Evolutionary conservation across 257 asterid species (phyloP).

Genomic region (Solanum medicagineum): DNA sequence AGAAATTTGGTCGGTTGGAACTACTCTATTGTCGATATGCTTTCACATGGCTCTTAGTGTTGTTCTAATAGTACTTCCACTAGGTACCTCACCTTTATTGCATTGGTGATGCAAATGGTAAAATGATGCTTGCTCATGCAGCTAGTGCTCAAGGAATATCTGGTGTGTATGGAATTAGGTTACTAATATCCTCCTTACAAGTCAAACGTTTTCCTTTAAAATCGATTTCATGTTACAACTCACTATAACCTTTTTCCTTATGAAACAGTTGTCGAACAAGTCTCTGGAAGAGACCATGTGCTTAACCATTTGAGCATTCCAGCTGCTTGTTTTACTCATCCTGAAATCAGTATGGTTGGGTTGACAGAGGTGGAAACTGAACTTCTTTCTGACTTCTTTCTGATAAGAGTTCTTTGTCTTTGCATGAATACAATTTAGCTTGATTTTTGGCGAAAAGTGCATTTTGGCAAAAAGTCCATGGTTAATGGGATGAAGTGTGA

Average conservation of each 20-base stretch:
- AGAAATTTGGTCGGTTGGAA: constrained; percentile 58
- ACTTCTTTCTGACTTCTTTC: neutral
- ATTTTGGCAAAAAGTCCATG: neutral
- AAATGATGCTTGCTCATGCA: constrained; percentile 99
- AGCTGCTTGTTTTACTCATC: constrained; percentile 99
- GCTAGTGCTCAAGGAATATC: constrained; percentile 98
- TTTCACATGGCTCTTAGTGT: neutral
- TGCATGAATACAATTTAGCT: too few species aligned
- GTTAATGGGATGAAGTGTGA: neutral
- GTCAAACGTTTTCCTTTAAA: neutral
- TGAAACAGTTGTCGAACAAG: constrained; percentile 77
- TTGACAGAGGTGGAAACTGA: constrained; percentile 62
- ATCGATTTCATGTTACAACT: neutral
- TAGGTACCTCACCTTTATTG: constrained; percentile 95
- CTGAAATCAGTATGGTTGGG: constrained; percentile 99
- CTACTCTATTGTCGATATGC: neutral
- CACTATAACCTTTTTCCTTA: constrained; percentile 11
- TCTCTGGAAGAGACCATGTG: constrained; percentile 79
- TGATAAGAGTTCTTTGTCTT: too few species aligned
- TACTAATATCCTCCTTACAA: neutral
- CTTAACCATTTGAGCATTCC: constrained; percentile 90
- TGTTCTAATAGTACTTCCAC: neutral
- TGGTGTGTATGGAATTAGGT: constrained; percentile 14
- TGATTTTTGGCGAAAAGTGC: too few species aligned
- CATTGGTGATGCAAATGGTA: constrained; percentile 99